Base-by-base conservation (phyloP, 371 early-diverging fungal species). In the Apophysomyces sp. region DNA sequence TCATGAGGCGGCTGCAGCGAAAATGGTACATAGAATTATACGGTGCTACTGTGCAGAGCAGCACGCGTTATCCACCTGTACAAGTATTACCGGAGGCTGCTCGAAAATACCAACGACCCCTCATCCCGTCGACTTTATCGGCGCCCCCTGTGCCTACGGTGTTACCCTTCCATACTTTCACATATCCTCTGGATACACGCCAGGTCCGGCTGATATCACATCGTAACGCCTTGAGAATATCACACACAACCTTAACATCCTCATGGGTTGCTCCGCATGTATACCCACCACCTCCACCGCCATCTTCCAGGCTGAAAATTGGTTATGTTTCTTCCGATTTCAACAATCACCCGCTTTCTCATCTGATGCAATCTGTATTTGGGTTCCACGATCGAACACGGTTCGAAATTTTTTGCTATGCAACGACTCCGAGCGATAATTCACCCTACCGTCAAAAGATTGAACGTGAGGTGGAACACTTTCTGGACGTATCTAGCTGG, bases 311-410 rank as follows among this genome's bases (percentile, higher is more conserved):
- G 12, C 63, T 90, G 24, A 84, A 83, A 64, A 72, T 97, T 24
- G 97, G 96, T 18, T 97, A 97, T 65, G 85, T 97, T 5, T 92
- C 93, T 28, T 93, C 93, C 3, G 97, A 97, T 65, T 95, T 97
- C 63, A 92, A 89, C 73, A 93, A 95, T 67, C 97, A 97, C 68
- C 95, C 97, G 4, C 71, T 95, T 27, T 85, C 94, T 15, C 95
- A 95, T 72, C 71, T 97, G 66, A 94, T 95, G 95, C 94, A 94
- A 75, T 92, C 92, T 0, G 94, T 95, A 12, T 97, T 95, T 85
- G 94, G 92, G 1, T 80, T 95, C 76, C 97, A 97, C 70, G 87
- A 94, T 69, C 82, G 83, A 26, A 39, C 52, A 8, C 76, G 78
- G 5, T 94, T 87, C 65, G 80, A 84, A 12, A 85, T 95, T 6